Percentiles rank a stretch among this genome's conserved stretches.
Conservation (phyloP, 1,139 yeast genomes). For the Taphrina flavorubra region DNA sequence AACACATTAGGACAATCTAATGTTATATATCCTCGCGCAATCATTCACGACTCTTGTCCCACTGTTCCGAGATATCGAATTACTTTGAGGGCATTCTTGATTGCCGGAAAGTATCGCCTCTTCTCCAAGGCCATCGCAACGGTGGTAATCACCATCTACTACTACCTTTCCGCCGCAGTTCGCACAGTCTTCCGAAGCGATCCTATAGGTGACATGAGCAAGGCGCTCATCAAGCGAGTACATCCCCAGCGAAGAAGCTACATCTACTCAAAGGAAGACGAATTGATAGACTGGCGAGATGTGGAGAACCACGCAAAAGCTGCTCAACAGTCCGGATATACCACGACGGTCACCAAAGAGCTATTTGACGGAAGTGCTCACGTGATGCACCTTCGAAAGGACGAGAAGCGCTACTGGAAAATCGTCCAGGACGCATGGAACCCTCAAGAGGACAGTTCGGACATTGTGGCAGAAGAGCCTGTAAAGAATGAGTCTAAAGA, state of each 20-base stretch:
- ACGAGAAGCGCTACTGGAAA: conserved; percentile 21
- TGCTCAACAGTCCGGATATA: neutral
- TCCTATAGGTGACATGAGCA: conserved; percentile 10
- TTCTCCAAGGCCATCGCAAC: conserved; percentile 22
- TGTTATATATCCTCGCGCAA: conserved; percentile 10
- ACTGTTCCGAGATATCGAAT: conserved; percentile 11
- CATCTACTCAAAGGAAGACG: conserved; percentile 25
- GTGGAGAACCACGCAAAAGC: conserved; percentile 8
- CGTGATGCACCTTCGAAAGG: conserved; percentile 19
- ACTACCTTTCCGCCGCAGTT: conserved; percentile 1
- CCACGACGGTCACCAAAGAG: neutral
- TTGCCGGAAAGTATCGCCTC: conserved; percentile 23
- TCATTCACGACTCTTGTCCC: conserved; percentile 28
- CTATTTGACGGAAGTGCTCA: conserved; percentile 22
- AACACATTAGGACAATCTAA: neutral
- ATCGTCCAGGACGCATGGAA: conserved; percentile 25
- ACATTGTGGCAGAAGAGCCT: conserved; percentile 10
- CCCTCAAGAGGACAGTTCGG: neutral
- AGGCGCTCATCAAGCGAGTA: conserved; percentile 1
- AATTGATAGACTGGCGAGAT: conserved; percentile 7
- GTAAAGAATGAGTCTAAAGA: neutral
- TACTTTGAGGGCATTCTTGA: conserved; percentile 19
- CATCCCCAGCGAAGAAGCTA: conserved; percentile 7
- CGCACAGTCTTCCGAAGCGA: neutral
- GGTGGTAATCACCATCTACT: conserved; percentile 30